Base-by-base conservation (phyloP, 352 stramenopile species). In the Pythium volutum region DNA sequence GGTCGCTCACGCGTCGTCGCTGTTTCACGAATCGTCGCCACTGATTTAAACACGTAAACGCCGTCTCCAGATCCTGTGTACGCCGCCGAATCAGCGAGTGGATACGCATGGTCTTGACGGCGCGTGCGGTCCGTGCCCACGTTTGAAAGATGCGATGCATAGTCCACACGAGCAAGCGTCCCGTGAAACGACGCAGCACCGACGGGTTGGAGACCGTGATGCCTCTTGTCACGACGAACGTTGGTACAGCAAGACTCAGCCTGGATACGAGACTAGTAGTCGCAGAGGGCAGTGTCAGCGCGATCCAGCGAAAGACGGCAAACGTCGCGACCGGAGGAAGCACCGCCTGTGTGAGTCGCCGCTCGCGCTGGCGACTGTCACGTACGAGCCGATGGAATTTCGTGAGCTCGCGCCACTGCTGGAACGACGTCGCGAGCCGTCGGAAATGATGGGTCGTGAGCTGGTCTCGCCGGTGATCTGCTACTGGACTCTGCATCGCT, bases 251-350 rank as follows among this genome's bases (percentile, higher is more conserved):
- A n/a, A 63, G 59, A 27, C 54, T 76, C 7, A 68, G 46, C 1
- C 55, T 67, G 9, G 23, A 27, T 38, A 7, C 2, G 22, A 26
- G 12, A 11, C 0, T 9, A 76, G 70, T 39, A 52, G 14, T 8
- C 73, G 26, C 18, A 65, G 55, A 26, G 69, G 67, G 77, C 0
- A 90, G 64, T 34, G 60, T 68, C 5, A 61, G 10, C 4, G 49
- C 50, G 29, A 88, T 58, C 78, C 81, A 90, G 23, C 63, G 75
- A 51, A 88, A 86, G 14, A 88, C 18, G 0, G 75, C 70, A 45
- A 73, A 57, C 9, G 69, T 77, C 41, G 75, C 77, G 18, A 68
- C 50, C 3, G 72, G 58, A 14, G 73, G 52, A 18, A 77, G 55
- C 6, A 76, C 18, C 0, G 64, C 49, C 8, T 74, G 69, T 0